Base-by-base conservation (phyloP, 2,329 filamentous ascomycete genomes). In the Alternaria burnsii region DNA sequence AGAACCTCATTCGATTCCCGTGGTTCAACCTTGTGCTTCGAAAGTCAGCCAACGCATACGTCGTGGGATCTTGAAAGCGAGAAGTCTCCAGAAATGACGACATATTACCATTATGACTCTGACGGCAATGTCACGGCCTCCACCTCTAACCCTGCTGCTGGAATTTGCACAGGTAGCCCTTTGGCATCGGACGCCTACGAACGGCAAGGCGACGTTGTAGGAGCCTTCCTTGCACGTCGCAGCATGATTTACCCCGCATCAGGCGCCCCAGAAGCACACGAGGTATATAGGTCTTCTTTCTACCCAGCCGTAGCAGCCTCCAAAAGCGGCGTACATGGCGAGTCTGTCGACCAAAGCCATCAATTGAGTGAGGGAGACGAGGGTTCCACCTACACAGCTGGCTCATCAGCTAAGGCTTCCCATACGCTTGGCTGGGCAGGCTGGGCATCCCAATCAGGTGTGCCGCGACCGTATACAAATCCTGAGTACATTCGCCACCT, bases 401-500 rank as follows among this genome's bases (percentile, higher is more conserved):
- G 26, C n/a, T 22, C 38, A 9, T 16, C 30, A n/a, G 5, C 20
- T 14, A 36, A 32, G 24, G 14, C 26, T 41, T 7, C 18, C 0
- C 47, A 43, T 22, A 52, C 32, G 5, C 18, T 56, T 2, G 41
- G 43, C 10, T 57, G 47, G 28, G 38, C 30, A 26, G 52, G 52
- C 0, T 46, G 38, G 36, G 24, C 55, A 10, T 22, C 46, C 10
- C 22, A 40, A 5, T 53, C 47, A n/a, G 38, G n/a, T 41, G 40
- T 41, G 32, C n/a, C 12, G 16, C 36, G 11, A 12, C 16, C 34
- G 4, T 70, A 68, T 47, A 60, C 67, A 16, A 52, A 70, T 53
- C 64, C 63, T 32, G 69, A 71, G 18, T n/a, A 52, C 2, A 68
- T 71, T 48, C 69, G 69, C 57, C 66, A 65, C 51, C 26, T 61